Evolutionary conservation across 2,329 filamentous ascomycete species (phyloP).

Genomic region (Penicillium sp.): DNA sequence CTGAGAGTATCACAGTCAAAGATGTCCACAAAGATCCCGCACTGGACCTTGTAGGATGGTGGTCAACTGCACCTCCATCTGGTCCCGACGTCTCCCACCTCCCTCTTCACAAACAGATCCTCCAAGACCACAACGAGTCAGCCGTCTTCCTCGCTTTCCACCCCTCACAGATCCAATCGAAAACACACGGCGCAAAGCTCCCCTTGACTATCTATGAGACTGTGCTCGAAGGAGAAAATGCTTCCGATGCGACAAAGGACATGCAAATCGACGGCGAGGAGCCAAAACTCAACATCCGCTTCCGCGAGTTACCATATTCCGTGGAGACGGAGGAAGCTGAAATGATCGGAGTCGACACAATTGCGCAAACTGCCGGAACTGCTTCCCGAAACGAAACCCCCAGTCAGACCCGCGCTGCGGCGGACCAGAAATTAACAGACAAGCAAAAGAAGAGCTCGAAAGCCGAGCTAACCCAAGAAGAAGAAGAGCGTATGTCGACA

Average conservation of each 20-base stretch:
- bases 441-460: conserved; percentile 26
- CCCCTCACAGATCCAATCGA: conserved; percentile 58
- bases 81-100: conserved; percentile 71
- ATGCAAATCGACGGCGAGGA: conserved; percentile 72
- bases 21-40: conserved; percentile 82
- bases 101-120: conserved; percentile 75
- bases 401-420: conserved; percentile 15
- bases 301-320: conserved; percentile 80
- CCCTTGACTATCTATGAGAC: conserved; percentile 92
- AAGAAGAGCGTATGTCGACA: conserved; percentile 60
- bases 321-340: conserved; percentile 95
- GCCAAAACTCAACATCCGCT: conserved; percentile 64
- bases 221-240: conserved; percentile 70
- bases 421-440: conserved; percentile 14
- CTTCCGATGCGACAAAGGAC: conserved; percentile 59
- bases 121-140: conserved; percentile 76
- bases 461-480: conserved; percentile 56
- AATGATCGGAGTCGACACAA: conserved; percentile 95
- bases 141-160: conserved; percentile 89
- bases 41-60: conserved; percentile 90
- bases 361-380: conserved; percentile 81
- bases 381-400: conserved; percentile 62
- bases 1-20: conserved; percentile 67
- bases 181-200: conserved; percentile 72
- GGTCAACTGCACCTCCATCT: conserved; percentile 71